Evolutionary conservation across 257 asterid genomes (phyloP), one percentile per base, ranked within the genome.

Genomic region (Catharanthus roseus): DNA sequence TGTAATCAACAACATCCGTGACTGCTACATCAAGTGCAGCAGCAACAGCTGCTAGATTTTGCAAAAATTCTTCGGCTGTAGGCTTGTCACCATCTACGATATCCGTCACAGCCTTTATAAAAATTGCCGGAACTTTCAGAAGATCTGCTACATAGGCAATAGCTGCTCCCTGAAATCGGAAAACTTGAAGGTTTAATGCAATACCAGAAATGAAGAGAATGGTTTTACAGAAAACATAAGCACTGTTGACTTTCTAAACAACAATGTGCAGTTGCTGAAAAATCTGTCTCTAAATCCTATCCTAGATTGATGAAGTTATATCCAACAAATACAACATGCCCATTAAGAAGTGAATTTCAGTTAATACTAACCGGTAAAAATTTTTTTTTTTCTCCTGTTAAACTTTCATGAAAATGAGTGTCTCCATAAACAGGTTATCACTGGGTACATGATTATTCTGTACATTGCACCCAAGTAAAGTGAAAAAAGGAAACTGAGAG

Each of bases 111-210:
- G 96, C 99, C 83, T 95, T 95, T 69, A 91, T 28, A 74, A 87
- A 90, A 75, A 91, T 87, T 39, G 77, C 85, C 9, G 99, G 98
- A 39, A 90, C 96, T 76, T 87, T 80, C 73, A 95, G 72, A 65
- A 91, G 93, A 86, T 89, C 95, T 12, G 97, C 92, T 68, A 91
- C 99, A 76, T 91, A 95, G 73, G 95, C 98, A 67, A 95, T 54
- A 24, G 99, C 99, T 60, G 99, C 99, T 74, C 98, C 99, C 99
- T 95, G 85, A 53, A 72, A 72, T 34, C 53, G 63, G 57, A 53
- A 19, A 38, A 68, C 44, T 39, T 44, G 24, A 54, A 44, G 38
- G 26, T 28, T 34, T 6, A 65, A 41, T 9, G 41, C 45, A 29
- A 70, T 31, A 11, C 2, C 50, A 55, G 51, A 74, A 6, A 33